Base-by-base conservation (phyloP, 1,284 basidiomycete species). In the Heliocybe sulcata region DNA sequence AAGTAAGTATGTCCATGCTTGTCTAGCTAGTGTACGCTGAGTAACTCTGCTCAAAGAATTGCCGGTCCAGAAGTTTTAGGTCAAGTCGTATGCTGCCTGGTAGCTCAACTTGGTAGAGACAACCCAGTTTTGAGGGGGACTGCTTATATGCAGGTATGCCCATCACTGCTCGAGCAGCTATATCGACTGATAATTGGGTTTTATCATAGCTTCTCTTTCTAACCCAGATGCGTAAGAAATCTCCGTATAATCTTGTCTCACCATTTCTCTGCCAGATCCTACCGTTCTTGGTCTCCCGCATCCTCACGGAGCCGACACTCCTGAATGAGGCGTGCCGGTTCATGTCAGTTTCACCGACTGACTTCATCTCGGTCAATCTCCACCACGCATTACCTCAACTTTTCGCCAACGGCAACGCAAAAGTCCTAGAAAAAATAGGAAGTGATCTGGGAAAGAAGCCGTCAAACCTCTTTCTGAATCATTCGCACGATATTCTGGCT, bases 191-290 rank as follows among this genome's bases (percentile, higher is more conserved):
- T 58, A 55, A 56, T 52, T 33, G 14, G 6, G 20, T 49, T 29
- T 26, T 16, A 22, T 49, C 8, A 27, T 58, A 94, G 90, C 73
- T 94, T 20, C 67, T 81, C 4, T 74, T 74, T 0, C 63, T 88
- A 38, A 78, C 82, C 22, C 82, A 77, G 56, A 66, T 75, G 54
- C 75, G 82, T 60, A 76, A 80, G 45, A 92, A 89, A 63, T 75
- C 83, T 0, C 79, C 85, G 0, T 91, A 91, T 63, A 77, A 77
- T 9, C 73, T 94, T 33, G 65, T 92, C 9, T 79, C 80, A 2
- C 90, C 91, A 0, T 85, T 87, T 65, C 72, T 93, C 58, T 76
- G 82, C 27, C 75, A 79, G 26, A 77, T 95, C 54, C 83, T 87
- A 1, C 80, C 85, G 1, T 82, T 83, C 52, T 72, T 94, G 14